phyloP scores from a whole-genome alignment of 805 yeast species.

The Starmerella floris region DNA sequence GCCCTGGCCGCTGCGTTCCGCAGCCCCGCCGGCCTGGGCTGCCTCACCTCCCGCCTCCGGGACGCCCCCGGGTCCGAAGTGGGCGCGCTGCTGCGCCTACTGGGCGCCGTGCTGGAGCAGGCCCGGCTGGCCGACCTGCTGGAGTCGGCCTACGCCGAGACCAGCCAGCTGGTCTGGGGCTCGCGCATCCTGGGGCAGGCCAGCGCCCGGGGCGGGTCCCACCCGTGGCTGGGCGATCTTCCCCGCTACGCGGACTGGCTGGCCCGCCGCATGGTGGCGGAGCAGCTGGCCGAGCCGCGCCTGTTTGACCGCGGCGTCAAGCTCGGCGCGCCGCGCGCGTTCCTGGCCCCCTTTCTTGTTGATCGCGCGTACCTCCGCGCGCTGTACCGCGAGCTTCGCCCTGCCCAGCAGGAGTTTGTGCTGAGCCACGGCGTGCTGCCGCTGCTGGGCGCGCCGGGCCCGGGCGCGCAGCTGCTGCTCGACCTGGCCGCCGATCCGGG shows the following conservation, averaged over 20 bases:
- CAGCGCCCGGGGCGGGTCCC: background rate
- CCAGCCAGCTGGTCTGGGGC: constrained; percentile 11
- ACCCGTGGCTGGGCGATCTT: constrained; percentile 17
- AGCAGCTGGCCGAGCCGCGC: constrained; percentile 2
- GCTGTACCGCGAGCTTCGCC: constrained; percentile 7
- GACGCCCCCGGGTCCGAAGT: constrained; percentile 2
- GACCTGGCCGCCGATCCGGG: constrained; percentile 6
- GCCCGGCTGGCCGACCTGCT: background rate
- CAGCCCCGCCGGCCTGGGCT: constrained; percentile 10
- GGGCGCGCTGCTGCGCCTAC: background rate
- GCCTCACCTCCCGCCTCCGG: constrained; percentile 8
- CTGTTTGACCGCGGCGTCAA: constrained; percentile 20
- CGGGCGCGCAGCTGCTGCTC: constrained; percentile 14
- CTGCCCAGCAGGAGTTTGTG: constrained; percentile 14
- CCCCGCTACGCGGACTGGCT: constrained; percentile 18
- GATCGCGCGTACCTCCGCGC: background rate
- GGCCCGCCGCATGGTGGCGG: constrained; percentile 13
- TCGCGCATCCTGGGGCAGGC: constrained; percentile 12
- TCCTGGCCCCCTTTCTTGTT: constrained; percentile 8
- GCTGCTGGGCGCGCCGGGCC: constrained; percentile 3
- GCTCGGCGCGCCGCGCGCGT: constrained; percentile 20
- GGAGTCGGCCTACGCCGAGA: background rate
- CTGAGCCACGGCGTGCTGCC: constrained; percentile 12
- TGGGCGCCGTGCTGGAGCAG: constrained; percentile 2
- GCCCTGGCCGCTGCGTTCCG: constrained; percentile 2